Base-by-base conservation (phyloP, 495 filamentous ascomycete genomes). In the Aspergillus asperescens region DNA sequence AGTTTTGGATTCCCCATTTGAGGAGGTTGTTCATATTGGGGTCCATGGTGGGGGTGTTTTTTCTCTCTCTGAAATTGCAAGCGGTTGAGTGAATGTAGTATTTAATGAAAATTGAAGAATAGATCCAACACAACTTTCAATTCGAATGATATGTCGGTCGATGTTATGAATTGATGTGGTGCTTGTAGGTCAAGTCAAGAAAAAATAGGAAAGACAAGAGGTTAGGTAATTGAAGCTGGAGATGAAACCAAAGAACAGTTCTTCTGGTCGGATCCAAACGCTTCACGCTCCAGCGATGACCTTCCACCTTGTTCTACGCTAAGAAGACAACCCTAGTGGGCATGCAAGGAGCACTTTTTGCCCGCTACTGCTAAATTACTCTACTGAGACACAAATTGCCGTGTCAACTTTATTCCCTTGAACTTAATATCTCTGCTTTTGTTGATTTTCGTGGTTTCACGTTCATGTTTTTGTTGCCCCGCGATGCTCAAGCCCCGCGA, bases 1-100 rank as follows among this genome's bases (percentile, higher is more conserved):
- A 85, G 73, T 96, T 89, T 64, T 95, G 80, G 68, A 97, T 85
- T 68, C 86, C 78, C 93, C 93, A 98, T 81, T 89, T 89, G 49
- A 98, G 85, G 72, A 98, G 87, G 57, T 84, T 77, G 68, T 85
- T 87, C 70, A 88, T 73, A 49, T 74, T 71, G 22, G 80, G 73
- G 54, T 85, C 75, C 73, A 75, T 80, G 60, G 60, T 77, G 53
- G 40, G 15, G 13, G 19, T 57, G 51, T 60, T 51, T 61, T 54
- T 48, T 19, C 13, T 58, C 20, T 27, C 37, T 41, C 9, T 39
- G 27, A 13, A 28, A 46, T 41, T 43, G 25, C 25, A 9, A 5
- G 29, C 3, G 10, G 13, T 32, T 32, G 10, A 7, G 29, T 32
- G 13, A 12, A 32, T 32, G 29, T 13, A 9, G 9, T 28, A 28